Conservation (phyloP, 495 filamentous ascomycete genomes). For the Polyplosphaeria fusca region DNA sequence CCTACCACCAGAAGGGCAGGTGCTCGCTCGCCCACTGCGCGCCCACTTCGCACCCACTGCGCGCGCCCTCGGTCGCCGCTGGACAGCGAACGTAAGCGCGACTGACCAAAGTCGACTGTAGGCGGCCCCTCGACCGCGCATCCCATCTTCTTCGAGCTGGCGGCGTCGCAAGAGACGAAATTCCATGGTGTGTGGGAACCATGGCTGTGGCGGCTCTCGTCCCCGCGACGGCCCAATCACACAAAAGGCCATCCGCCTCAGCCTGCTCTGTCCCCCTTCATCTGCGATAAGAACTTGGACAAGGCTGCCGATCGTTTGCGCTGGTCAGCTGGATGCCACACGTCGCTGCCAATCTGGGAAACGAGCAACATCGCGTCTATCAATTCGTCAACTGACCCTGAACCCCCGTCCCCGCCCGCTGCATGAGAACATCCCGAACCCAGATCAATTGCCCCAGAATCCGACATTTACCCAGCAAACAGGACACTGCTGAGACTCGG, state of each 20-base stretch:
- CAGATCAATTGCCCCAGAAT: conserved; percentile 10
- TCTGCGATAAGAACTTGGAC: conserved; percentile 14
- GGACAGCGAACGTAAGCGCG: too few species aligned
- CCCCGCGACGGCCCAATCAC: not conserved
- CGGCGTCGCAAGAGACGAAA: not conserved
- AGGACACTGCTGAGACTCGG: not conserved
- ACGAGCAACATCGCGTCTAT: conserved; percentile 4
- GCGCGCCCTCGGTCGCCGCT: too few species aligned
- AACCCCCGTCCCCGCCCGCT: not conserved
- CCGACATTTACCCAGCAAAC: conserved; percentile 15
- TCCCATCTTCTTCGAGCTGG: not conserved
- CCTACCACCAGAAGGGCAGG: conserved; percentile 15
- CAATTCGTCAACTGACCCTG: conserved; percentile 13
- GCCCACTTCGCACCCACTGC: conserved; percentile 4
- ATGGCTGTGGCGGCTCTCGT: not conserved
- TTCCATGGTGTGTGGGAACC: conserved; percentile 1
- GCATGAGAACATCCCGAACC: conserved; percentile 15
- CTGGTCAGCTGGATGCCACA: conserved; percentile 14
- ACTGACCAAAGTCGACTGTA: too few species aligned
- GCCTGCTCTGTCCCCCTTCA: not conserved
- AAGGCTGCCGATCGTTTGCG: conserved; percentile 21
- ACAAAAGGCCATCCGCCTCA: not conserved
- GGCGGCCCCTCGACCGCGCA: not conserved
- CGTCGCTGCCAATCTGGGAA: conserved; percentile 1
- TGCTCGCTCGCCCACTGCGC: conserved; percentile 2